Evolutionary conservation across 2,329 filamentous ascomycete species (phyloP), one percentile per base, ranked within the genome.

Genomic region (Berkeleyomyces rouxiae): DNA sequence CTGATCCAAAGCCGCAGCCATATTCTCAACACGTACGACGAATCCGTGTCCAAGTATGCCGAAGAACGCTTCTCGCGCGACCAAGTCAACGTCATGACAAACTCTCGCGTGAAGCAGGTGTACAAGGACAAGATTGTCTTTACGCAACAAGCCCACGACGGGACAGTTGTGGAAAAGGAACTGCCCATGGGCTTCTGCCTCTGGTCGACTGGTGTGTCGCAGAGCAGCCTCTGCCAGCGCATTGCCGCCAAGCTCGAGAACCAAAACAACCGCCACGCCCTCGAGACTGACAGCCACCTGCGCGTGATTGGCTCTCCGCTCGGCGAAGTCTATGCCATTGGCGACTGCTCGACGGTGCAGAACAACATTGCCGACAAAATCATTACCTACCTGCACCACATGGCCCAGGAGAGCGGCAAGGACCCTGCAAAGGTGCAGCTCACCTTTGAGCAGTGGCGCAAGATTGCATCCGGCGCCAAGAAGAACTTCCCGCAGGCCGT

Each of bases 11-110:
- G 90, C 69, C 83, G 93, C 64, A 85, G 87, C 47, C 93, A 99
- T 69, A 99, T 99, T 66, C 79, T 99, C 39, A 99, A 99, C 76
- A 99, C 93, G 0, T 99, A 99, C 71, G 93, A 99, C 67, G 93
- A 99, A 74, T 86, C 90, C 0, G 80, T 99, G 1, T 96, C 91
- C 9, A 84, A 85, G 70, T 99, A 95, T 71, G 92, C 93, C 23
- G 93, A 99, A 74, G 83, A 88, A 61, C 85, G 88, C 49, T 96
- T 99, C 70, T 83, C 87, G 16, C 89, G 93, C 69, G 93, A 99
- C 71, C 84, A 91, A 67, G 87, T 99, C 63, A 86, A 95, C 53
- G 86, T 99, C 7, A 80, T 96, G 67, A 96, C 91, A 61, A 97
- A 96, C 72, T 86, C 93, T 1, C 83, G 93, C 65, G 93, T 99